Base-by-base conservation (phyloP, 306 rosid genomes). In the Castanospermum australe region DNA sequence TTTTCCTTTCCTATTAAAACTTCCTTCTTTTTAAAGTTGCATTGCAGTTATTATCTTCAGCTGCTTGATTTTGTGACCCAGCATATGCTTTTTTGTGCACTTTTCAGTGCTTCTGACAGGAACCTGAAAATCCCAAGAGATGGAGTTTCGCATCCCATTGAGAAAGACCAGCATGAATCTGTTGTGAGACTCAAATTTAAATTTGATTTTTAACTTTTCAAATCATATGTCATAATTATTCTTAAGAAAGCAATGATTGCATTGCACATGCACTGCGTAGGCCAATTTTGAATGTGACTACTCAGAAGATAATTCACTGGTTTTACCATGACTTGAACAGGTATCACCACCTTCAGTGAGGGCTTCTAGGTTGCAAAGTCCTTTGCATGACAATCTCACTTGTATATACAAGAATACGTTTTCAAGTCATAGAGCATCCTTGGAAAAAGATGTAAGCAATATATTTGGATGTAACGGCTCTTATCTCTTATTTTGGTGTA, bases 391-490 rank as follows among this genome's bases (percentile, higher is more conserved):
- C 64, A 78, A 17, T 47, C 72, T 77, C 65, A 44, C 69, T 8
- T 73, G 68, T 76, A 28, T 75, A 33, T 80, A 82, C 86, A 90
- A 84, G 82, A 87, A 76, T 42, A 67, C 67, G 5, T 41, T 79
- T 62, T 77, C 87, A 50, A 84, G 80, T 72, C 91, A 87, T 25
- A 86, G 86, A 81, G 86, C 90, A 48, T 88, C 95, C 50, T 79
- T 91, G 88, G 97, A 93, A 77, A 87, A 91, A 86, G 98, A 93
- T 87, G 98, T 93, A 75, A 88, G 98, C 70, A 42, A 21, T 21
- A 33, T 61, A 54, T 44, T 63, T 50, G 35, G 15, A 41, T 79
- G 50, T 81, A 39, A 39, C 59, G 54, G 28, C 69, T 54, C 83
- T 67, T 67, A 36, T n/a, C 44, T 41, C 41, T 63, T 17, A 25